phyloP scores from a whole-genome alignment of 495 filamentous ascomycete species.

The Amphirosellinia nigrospora region DNA sequence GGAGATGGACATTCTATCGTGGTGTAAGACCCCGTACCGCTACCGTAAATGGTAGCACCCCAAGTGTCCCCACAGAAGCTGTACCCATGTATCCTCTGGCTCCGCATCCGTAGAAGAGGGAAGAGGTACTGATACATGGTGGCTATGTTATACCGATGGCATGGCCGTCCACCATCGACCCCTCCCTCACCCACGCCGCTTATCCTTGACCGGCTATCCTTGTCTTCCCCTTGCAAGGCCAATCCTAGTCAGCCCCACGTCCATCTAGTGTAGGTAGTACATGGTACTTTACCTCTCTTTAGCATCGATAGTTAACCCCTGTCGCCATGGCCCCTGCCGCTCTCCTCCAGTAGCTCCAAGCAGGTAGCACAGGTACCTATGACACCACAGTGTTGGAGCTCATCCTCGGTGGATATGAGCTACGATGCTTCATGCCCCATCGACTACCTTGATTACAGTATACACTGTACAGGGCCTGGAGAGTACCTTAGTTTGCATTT shows the following conservation, averaged over 20 bases:
- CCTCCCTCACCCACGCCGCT: slow-evolving; percentile 16
- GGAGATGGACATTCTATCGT: background rate
- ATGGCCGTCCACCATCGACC: slow-evolving; percentile 19
- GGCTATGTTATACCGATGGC: slow-evolving; percentile 15
- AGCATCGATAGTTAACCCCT: slow-evolving; percentile 1
- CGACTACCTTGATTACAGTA: background rate
- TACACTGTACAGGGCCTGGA: background rate
- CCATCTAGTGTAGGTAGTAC: no score
- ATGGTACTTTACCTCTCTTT: no score
- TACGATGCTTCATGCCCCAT: slow-evolving; percentile 8
- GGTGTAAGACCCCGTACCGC: background rate
- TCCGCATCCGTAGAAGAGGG: no score
- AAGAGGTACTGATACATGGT: slow-evolving; percentile 4
- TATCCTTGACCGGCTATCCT: slow-evolving; percentile 22
- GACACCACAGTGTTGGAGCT: slow-evolving; percentile 11
- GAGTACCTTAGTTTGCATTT: background rate
- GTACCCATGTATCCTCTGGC: background rate
- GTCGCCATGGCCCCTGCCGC: background rate
- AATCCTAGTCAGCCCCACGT: slow-evolving; percentile 9
- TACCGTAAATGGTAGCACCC: background rate
- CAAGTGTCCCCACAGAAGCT: background rate
- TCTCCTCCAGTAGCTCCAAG: slow-evolving; percentile 13
- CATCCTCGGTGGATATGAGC: background rate
- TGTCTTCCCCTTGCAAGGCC: background rate
- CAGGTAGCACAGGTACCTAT: background rate